A percentile compares a stretch with the other conserved stretches of the same genome.
Conservation (phyloP, 371 early-diverging fungal species). For the Rhizopus stolonifer region DNA sequence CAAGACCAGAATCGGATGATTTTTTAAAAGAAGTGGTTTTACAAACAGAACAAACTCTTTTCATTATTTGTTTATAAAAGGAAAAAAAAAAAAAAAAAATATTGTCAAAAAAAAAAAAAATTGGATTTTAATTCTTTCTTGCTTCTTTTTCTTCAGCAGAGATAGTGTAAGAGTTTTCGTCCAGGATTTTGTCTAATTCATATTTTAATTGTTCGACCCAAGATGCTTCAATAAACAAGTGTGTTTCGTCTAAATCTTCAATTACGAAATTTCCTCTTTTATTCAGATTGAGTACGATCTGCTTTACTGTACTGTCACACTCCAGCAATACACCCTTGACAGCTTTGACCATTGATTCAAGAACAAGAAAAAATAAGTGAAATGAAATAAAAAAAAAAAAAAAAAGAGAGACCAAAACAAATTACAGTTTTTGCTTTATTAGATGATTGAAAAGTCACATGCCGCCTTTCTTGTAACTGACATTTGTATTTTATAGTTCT, state of each 20-base stretch:
- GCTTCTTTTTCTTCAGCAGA: slow-evolving; percentile 44
- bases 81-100: not conserved
- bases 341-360: slow-evolving; percentile 46
- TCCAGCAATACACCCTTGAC: slow-evolving; percentile 50
- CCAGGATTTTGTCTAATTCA: slow-evolving; percentile 74
- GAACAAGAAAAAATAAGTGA: slow-evolving; percentile 7
- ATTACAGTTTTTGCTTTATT: too few relatives aligned
- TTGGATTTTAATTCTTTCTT: slow-evolving; percentile 19
- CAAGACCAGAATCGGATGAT: slow-evolving; percentile 13
- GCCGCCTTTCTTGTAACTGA: too few relatives aligned
- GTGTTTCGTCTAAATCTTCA: slow-evolving; percentile 86
- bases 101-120: not conserved
- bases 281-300: slow-evolving; percentile 77
- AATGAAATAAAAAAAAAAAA: too few relatives aligned
- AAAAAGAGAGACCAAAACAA: too few relatives aligned
- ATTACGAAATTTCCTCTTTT: slow-evolving; percentile 76
- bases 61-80: slow-evolving; percentile 2
- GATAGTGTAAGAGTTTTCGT: slow-evolving; percentile 74
- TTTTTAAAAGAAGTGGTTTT: slow-evolving; percentile 19
- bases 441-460: too few relatives aligned
- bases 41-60: slow-evolving; percentile 28
- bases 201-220: slow-evolving; percentile 63
- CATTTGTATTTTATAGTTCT: too few relatives aligned
- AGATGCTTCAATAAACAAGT: slow-evolving; percentile 76
- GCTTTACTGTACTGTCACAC: slow-evolving; percentile 82